Percentiles rank a stretch among this genome's conserved stretches.
Evolutionary conservation across 352 stramenopile genomes (phyloP).

Genomic region (Globisporangium cederbergense): DNA sequence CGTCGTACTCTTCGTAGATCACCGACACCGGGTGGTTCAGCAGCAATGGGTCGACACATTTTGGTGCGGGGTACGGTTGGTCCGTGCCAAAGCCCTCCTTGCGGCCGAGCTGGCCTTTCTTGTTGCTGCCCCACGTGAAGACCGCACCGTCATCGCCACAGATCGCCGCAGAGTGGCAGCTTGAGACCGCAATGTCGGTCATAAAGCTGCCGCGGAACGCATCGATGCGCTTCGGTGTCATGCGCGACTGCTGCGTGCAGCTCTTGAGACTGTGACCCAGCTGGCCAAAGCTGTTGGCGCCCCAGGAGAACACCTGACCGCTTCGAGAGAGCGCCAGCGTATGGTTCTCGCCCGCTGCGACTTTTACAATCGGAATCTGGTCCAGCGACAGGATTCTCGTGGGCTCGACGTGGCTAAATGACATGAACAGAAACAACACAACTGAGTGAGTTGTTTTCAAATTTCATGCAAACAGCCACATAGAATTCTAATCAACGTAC

Average conservation of each 20-base stretch:
- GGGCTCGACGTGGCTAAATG: slow-evolving; percentile 64
- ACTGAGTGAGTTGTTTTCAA: neutral
- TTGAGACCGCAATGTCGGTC: slow-evolving; percentile 63
- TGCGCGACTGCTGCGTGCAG: slow-evolving; percentile 45
- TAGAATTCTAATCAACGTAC: slow-evolving; percentile 27
- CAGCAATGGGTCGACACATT: slow-evolving; percentile 56
- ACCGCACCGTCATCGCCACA: slow-evolving; percentile 37
- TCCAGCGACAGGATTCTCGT: slow-evolving; percentile 39
- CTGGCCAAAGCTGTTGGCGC: slow-evolving; percentile 81
- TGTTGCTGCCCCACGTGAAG: slow-evolving; percentile 83
- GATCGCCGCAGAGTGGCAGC: slow-evolving; percentile 72
- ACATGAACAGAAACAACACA: neutral
- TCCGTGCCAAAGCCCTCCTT: slow-evolving; percentile 74
- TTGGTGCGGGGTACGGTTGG: slow-evolving; percentile 51
- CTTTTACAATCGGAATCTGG: slow-evolving; percentile 57
- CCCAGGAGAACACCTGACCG: slow-evolving; percentile 79
- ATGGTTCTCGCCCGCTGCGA: slow-evolving; percentile 79
- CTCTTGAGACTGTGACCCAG: slow-evolving; percentile 62
- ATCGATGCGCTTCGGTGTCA: slow-evolving; percentile 72
- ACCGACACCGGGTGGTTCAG: slow-evolving; percentile 50
- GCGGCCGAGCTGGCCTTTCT: slow-evolving; percentile 69
- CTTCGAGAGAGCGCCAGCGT: slow-evolving; percentile 61
- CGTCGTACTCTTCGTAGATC: slow-evolving; percentile 56
- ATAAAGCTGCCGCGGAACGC: slow-evolving; percentile 55
- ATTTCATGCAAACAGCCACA: neutral